Evolutionary conservation across 345 rosid species (phyloP).

Genomic region (Acer negundo): DNA sequence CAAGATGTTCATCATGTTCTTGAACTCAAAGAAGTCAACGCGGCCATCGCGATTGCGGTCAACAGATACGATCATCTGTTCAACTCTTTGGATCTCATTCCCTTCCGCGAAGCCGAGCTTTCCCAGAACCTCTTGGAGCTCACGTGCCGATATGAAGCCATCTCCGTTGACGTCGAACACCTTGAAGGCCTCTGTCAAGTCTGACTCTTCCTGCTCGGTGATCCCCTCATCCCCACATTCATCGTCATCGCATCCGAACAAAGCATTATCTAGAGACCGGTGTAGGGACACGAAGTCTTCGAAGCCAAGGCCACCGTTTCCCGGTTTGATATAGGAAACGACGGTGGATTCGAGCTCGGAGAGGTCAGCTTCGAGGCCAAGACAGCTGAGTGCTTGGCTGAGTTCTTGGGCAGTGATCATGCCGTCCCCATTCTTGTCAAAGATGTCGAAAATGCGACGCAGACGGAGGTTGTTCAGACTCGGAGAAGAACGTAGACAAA

Average conservation of each 20-base stretch:
- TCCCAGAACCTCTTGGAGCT: constrained; percentile 67
- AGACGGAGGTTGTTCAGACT: constrained; percentile 74
- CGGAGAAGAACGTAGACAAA: constrained; percentile 53
- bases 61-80: constrained; percentile 83
- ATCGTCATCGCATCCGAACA: constrained; percentile 32
- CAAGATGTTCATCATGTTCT: constrained; percentile 77
- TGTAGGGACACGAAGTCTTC: constrained; percentile 72
- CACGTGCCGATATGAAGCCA: constrained; percentile 79
- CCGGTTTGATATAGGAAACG: constrained; percentile 52
- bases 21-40: constrained; percentile 87
- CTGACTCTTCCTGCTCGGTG: constrained; percentile 56
- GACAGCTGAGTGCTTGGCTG: constrained; percentile 57
- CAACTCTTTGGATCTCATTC: constrained; percentile 64
- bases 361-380: constrained; percentile 66
- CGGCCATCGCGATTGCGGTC: constrained; percentile 80
- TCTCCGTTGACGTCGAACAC: constrained; percentile 93
- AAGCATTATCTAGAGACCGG: constrained; percentile 51
- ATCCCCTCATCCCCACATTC: background rate
- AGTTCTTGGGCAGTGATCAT: constrained; percentile 67
- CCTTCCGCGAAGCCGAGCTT: constrained; percentile 79
- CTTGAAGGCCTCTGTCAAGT: constrained; percentile 87
- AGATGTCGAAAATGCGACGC: constrained; percentile 72
- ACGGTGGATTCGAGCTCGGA: constrained; percentile 61
- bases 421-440: constrained; percentile 81
- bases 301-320: constrained; percentile 52